phyloP scores from a whole-genome alignment of 1,284 basidiomycete genomes.

The Cryptococcus deneoformans region DNA sequence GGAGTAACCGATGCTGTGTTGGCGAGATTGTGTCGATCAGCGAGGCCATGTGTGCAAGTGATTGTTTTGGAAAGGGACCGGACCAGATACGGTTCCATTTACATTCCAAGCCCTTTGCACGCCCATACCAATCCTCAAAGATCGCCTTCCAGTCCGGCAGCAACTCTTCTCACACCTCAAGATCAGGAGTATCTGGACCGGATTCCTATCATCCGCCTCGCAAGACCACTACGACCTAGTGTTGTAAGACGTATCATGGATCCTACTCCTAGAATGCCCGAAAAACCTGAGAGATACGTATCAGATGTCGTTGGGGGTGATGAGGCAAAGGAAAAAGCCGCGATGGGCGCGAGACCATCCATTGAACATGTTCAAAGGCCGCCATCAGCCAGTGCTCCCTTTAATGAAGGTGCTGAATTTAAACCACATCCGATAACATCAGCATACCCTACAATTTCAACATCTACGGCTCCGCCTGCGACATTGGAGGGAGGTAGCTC shows the following conservation, averaged over 20 bases:
- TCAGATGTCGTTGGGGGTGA: conserved; percentile 15
- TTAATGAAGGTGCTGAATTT: too few species aligned
- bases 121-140: neutral
- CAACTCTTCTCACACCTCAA: neutral
- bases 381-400: too few species aligned
- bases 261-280: neutral
- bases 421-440: too few species aligned
- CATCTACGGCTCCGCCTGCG: too few species aligned
- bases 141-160: neutral
- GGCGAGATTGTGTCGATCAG: conserved; percentile 12
- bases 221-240: conserved; percentile 28
- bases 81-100: neutral
- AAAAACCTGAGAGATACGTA: conserved; percentile 8
- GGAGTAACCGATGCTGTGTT: conserved; percentile 8
- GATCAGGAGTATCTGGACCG: conserved; percentile 4
- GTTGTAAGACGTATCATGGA: conserved; percentile 20
- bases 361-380: neutral
- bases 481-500: too few species aligned
- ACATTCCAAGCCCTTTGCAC: neutral
- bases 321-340: conserved; percentile 1
- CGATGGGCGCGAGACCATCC: neutral
- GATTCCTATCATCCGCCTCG: conserved; percentile 6
- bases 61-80: conserved; percentile 19
- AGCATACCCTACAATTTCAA: too few species aligned
- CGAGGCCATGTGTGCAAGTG: conserved; percentile 21